Base-by-base conservation (phyloP, 1,284 basidiomycete genomes). In the Thecaphora frezii region DNA sequence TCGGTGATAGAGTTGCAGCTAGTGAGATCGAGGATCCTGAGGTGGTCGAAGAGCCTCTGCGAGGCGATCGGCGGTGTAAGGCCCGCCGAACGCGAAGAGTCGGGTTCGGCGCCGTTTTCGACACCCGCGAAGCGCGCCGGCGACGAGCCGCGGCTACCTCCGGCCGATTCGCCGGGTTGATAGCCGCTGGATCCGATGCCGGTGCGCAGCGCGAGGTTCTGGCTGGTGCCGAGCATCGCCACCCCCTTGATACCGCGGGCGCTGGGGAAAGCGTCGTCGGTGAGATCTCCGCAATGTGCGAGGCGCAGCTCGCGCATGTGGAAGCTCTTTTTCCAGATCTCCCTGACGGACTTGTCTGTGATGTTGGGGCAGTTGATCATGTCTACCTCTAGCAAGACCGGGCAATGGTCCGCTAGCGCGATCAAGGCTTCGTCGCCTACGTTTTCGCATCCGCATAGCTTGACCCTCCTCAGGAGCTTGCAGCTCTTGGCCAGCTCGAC, bases 241-340 rank as follows among this genome's bases (percentile, higher is more conserved):
- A 62, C 56, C 5, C 59, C 64, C 0, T 58, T 62, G 14, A 51
- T 58, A 3, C 58, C 55, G 30, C 61, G 44, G 21, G 72, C 61
- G 87, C 84, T 71, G 4, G 96, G 96, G 81, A 98, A 96, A 0
- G 88, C 93, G 14, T 85, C 82, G 74, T 93, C 90, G 9, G 89
- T 91, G 60, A 98, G 83, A 47, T 86, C 84, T 5, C 82, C 80
- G 79, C 93, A 93, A 50, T 89, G 86, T 9, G 89, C 88, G 39
- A 98, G 83, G 39, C 89, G 86, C 79, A 99, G 86, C 80, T 99
- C 96, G 44, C 96, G 88, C 83, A 98, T 88, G 71, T 91, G 86
- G 19, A 82, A 82, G 1, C 87, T 87, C 69, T 89, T 82, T 18
- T 85, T 83, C 89, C 94, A 96, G 21, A 98, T 85, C 66, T 91